phyloP scores from a whole-genome alignment of 2,329 filamentous ascomycete genomes.

The Sporothrix pseudoabietina region DNA sequence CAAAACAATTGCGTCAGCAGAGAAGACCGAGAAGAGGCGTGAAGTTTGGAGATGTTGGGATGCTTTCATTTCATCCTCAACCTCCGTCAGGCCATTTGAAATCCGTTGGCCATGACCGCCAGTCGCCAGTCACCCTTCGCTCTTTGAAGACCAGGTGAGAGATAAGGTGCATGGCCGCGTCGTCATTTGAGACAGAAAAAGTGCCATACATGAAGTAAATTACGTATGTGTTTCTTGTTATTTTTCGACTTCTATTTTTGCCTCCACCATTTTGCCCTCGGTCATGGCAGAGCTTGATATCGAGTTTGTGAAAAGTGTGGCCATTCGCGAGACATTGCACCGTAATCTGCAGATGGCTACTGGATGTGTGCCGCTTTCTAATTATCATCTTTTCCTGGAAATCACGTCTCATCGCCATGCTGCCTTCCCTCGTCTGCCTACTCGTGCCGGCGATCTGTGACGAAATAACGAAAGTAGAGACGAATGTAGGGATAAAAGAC shows the following conservation, averaged over 20 bases:
- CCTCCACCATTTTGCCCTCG: not conserved
- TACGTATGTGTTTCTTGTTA: not conserved
- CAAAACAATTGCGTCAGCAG: constrained; percentile 12
- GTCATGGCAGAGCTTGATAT: not conserved
- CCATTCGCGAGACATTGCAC: not conserved
- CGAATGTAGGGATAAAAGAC: not conserved
- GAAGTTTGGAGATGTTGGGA: not conserved
- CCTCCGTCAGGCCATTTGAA: not conserved
- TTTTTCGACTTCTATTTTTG: not conserved
- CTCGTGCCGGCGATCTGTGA: constrained; percentile 2
- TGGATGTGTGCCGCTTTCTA: not conserved
- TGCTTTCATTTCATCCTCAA: not conserved
- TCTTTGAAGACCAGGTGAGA: not conserved
- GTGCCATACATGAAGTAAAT: not conserved
- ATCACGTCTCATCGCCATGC: too few species aligned
- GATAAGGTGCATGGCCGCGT: not conserved
- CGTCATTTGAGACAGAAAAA: not conserved
- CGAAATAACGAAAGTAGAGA: not conserved
- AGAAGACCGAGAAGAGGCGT: not conserved
- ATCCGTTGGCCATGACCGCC: not conserved
- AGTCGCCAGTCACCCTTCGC: not conserved
- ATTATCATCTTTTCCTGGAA: not conserved
- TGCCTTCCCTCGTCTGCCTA: not conserved
- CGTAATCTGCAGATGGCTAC: not conserved
- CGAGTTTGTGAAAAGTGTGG: not conserved